A percentile compares a stretch with the other conserved stretches of the same genome.
Conservation (phyloP, 2,329 filamentous ascomycete species). For the Alternaria sp. region DNA sequence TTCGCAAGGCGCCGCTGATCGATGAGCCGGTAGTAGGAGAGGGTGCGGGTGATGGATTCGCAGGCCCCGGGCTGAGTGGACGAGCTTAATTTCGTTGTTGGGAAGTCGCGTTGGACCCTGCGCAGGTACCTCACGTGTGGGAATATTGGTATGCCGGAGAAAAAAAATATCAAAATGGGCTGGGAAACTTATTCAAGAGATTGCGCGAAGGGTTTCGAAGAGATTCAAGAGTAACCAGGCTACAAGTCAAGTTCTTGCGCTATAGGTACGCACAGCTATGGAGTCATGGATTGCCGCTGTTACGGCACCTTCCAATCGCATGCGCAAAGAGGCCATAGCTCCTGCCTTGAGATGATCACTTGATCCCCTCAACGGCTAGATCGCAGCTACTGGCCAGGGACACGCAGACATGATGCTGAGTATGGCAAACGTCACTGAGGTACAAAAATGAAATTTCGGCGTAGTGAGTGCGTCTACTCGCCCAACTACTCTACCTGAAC, state of each 20-base stretch:
- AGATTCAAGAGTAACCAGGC: background rate
- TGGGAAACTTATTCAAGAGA: slow-evolving; percentile 4
- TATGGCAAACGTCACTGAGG: background rate
- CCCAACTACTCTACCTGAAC: slow-evolving; percentile 34
- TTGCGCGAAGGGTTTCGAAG: slow-evolving; percentile 11
- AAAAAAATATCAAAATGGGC: slow-evolving; percentile 8
- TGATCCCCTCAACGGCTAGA: slow-evolving; percentile 3
- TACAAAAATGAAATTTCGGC: slow-evolving; percentile 1
- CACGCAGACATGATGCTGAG: background rate
- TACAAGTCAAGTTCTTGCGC: slow-evolving; percentile 14
- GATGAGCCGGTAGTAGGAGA: slow-evolving; percentile 26
- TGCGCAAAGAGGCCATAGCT: slow-evolving; percentile 23
- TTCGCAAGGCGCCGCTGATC: slow-evolving; percentile 28
- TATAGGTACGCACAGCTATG: slow-evolving; percentile 21
- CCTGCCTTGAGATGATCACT: slow-evolving; percentile 12
- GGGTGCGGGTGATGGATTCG: slow-evolving; percentile 37
- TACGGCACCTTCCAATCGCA: slow-evolving; percentile 23
- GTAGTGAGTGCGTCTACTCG: slow-evolving; percentile 34
- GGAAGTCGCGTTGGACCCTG: slow-evolving; percentile 22
- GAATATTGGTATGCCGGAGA: slow-evolving; percentile 9
- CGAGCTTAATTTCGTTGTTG: slow-evolving; percentile 27
- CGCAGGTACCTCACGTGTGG: slow-evolving; percentile 22
- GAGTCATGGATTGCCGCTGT: slow-evolving; percentile 25
- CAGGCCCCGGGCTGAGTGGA: slow-evolving; percentile 34
- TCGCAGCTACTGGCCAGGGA: background rate